Conservation (phyloP, 78 protist genomes). For the Dictyostelium purpureum region DNA sequence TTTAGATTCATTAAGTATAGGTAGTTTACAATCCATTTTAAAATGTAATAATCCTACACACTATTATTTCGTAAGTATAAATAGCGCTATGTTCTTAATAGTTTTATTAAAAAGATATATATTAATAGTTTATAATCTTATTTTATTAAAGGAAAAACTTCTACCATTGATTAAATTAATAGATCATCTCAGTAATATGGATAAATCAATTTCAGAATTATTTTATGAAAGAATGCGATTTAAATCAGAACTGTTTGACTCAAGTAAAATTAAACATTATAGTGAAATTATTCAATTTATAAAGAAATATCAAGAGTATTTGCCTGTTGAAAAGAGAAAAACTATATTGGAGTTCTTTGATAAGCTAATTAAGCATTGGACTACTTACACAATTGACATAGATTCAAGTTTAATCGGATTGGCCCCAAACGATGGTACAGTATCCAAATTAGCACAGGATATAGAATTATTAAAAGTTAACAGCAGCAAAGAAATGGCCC, state of each 20-base stretch:
- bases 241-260: background rate
- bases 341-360: background rate
- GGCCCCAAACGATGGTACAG: slow-evolving; percentile 13
- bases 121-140: background rate
- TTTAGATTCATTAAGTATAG: no score
- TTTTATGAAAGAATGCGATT: slow-evolving; percentile 65
- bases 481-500: background rate
- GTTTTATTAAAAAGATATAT: background rate
- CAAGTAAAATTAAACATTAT: slow-evolving; percentile 18
- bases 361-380: slow-evolving; percentile 1
- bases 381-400: slow-evolving; percentile 11
- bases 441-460: slow-evolving; percentile 31
- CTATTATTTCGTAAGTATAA: no score
- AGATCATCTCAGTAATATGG: background rate
- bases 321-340: slow-evolving; percentile 25
- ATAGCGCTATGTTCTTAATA: no score
- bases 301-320: background rate
- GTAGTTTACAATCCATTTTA: no score
- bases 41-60: no score
- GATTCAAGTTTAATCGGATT: slow-evolving; percentile 38
- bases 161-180: slow-evolving; percentile 1
- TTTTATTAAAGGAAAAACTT: background rate
- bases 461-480: background rate
- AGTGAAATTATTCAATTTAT: background rate
- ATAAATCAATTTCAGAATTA: slow-evolving; percentile 47